phyloP scores from a whole-genome alignment of 202 grass and related monocot genomes.

The Elaeis oleifera region DNA sequence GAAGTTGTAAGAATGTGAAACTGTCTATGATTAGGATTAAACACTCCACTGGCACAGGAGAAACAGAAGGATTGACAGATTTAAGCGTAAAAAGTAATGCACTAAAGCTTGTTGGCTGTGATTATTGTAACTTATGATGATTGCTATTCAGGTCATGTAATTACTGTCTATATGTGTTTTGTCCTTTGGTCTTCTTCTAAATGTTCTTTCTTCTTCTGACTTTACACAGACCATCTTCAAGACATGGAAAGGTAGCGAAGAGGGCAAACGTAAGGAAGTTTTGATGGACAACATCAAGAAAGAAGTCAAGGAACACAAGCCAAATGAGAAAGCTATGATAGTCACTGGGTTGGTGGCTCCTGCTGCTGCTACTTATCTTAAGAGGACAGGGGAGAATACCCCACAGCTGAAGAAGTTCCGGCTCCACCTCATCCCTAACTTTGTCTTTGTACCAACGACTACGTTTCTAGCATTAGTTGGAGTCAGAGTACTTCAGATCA shows the following conservation, averaged over 20 bases:
- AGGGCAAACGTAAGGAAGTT: rapidly evolving
- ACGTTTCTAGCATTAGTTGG: slow-evolving; percentile 38
- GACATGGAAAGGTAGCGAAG: too few species aligned
- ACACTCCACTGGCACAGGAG: too few species aligned
- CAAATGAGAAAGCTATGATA: slow-evolving; percentile 28
- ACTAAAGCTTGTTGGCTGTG: too few species aligned
- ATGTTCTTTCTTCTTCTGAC: not conserved
- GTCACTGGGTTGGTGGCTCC: slow-evolving; percentile 30
- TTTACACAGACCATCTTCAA: slow-evolving; percentile 17
- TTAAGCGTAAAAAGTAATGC: too few species aligned
- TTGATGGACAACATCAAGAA: slow-evolving; percentile 3
- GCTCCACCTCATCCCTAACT: slow-evolving; percentile 55
- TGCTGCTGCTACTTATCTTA: slow-evolving; percentile 20
- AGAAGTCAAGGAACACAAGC: not conserved
- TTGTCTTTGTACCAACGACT: slow-evolving; percentile 43
- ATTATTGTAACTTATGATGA: too few species aligned
- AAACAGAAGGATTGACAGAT: too few species aligned
- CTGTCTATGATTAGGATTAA: too few species aligned
- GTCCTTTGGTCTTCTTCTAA: too few species aligned
- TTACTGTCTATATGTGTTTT: too few species aligned
- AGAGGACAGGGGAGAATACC: slow-evolving; percentile 37
- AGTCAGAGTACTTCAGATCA: slow-evolving; percentile 26
- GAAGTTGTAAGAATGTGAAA: too few species aligned
- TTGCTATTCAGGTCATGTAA: too few species aligned
- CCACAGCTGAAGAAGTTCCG: slow-evolving; percentile 46